Evolutionary conservation across 805 yeast species (phyloP).

Genomic region (Metschnikowia picachoensis): DNA sequence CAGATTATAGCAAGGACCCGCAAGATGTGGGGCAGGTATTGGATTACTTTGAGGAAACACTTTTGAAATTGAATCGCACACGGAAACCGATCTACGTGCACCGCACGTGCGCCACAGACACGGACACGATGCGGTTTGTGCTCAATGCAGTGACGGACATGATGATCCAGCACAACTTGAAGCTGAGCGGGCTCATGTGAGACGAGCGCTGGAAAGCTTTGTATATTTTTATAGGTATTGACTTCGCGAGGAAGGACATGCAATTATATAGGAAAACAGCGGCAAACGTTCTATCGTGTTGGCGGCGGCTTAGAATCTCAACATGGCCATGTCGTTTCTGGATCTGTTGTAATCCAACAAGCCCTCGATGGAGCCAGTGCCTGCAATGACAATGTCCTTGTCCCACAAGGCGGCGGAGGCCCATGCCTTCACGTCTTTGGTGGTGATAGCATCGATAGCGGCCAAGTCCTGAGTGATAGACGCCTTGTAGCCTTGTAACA

Average conservation of each 20-base stretch:
- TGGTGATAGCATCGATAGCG: constrained; percentile 60
- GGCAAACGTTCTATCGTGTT: constrained; percentile 8
- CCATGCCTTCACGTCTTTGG: constrained; percentile 63
- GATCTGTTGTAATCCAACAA: constrained; percentile 79
- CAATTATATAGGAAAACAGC: constrained; percentile 17
- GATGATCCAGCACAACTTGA: constrained; percentile 77
- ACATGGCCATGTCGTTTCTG: constrained; percentile 86
- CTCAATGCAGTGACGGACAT: constrained; percentile 89
- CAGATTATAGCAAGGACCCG: constrained; percentile 65
- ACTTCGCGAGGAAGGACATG: constrained; percentile 16
- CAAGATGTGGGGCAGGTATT: constrained; percentile 63
- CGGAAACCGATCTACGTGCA: constrained; percentile 83
- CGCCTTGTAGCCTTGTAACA: constrained; percentile 59
- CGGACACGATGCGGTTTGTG: constrained; percentile 83
- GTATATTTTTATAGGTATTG: constrained; percentile 33
- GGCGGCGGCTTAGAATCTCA: constrained; percentile 52
- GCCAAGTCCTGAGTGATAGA: constrained; percentile 57
- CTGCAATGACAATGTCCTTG: constrained; percentile 76
- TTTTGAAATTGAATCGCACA: constrained; percentile 59
- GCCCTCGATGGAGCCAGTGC: constrained; percentile 83
- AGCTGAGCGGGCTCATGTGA: constrained; percentile 69
- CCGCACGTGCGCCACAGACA: constrained; percentile 94
- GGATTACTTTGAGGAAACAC: constrained; percentile 65
- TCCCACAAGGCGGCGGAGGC: constrained; percentile 77
- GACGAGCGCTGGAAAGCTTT: not conserved